A percentile compares a stretch with the other conserved stretches of the same genome.
Conservation (phyloP, 2,329 filamentous ascomycete genomes). For the Delphinella strobiligena region DNA sequence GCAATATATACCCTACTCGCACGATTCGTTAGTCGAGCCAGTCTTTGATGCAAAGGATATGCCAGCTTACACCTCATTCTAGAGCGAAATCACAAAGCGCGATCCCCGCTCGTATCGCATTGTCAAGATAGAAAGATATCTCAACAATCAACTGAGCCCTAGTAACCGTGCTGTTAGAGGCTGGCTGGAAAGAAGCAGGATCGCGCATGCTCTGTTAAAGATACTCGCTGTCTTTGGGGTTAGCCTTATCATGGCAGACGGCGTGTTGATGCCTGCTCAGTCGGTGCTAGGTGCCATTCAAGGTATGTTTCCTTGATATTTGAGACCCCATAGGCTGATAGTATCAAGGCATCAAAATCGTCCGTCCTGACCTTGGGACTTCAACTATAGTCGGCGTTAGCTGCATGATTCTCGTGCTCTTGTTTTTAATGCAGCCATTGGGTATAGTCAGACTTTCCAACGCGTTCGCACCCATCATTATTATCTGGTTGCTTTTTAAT, state of each 20-base stretch:
- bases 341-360: conserved; percentile 36
- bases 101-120: conserved; percentile 46
- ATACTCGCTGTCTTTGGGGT: conserved; percentile 53
- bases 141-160: conserved; percentile 43
- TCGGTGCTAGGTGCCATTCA: conserved; percentile 59
- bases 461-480: conserved; percentile 53
- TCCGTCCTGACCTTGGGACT: conserved; percentile 42
- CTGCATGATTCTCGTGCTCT: conserved; percentile 50
- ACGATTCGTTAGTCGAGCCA: conserved; percentile 35
- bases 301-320: conserved; percentile 25
- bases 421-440: conserved; percentile 54
- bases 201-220: conserved; percentile 44
- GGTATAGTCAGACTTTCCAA: conserved; percentile 49
- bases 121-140: conserved; percentile 47
- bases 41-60: no score
- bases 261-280: conserved; percentile 57
- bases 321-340: conserved; percentile 8
- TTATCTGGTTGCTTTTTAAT: conserved; percentile 57
- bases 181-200: conserved; percentile 44
- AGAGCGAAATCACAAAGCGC: conserved; percentile 47
- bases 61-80: not conserved
- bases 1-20: conserved; percentile 53
- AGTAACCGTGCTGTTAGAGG: conserved; percentile 42
- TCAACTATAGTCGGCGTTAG: conserved; percentile 50
- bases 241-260: conserved; percentile 55